Conservation (phyloP, 2,329 filamentous ascomycete genomes). For the Botrytis squamosa region DNA sequence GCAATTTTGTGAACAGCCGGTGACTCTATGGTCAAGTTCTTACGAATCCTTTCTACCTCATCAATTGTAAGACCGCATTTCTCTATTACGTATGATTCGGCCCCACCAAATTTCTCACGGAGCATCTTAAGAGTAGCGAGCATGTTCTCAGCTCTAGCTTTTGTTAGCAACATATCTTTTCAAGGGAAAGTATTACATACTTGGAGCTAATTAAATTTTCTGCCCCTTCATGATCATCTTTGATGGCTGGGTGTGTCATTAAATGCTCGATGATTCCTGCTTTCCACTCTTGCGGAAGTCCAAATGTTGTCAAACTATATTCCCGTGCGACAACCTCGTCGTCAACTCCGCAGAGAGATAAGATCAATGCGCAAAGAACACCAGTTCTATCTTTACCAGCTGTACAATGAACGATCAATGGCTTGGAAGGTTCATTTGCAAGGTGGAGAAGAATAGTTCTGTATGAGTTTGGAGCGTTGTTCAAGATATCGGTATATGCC, state of each 20-base stretch:
- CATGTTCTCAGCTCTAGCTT: constrained; percentile 50
- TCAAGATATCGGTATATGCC: constrained; percentile 63
- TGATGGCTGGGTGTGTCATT: constrained; percentile 50
- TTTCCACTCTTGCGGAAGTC: constrained; percentile 52
- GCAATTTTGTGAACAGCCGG: constrained; percentile 24
- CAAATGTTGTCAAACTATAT: constrained; percentile 65
- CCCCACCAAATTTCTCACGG: constrained; percentile 58
- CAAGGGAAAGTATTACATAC: constrained; percentile 27
- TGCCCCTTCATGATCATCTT: constrained; percentile 41
- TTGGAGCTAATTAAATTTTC: constrained; percentile 46
- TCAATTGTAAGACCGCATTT: constrained; percentile 56
- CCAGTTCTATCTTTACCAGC: constrained; percentile 78
- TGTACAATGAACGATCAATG: constrained; percentile 69
- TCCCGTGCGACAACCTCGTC: constrained; percentile 62
- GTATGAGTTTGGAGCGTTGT: constrained; percentile 53
- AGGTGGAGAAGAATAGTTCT: constrained; percentile 49
- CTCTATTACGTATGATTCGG: constrained; percentile 60
- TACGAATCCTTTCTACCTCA: constrained; percentile 53
- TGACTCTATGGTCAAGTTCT: constrained; percentile 46
- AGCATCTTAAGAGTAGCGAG: constrained; percentile 52
- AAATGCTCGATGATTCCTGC: constrained; percentile 51
- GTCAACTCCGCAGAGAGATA: constrained; percentile 61
- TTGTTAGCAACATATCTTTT: constrained; percentile 17
- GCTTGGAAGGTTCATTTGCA: constrained; percentile 42
- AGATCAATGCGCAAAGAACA: constrained; percentile 63